Percentiles rank a stretch among this genome's conserved stretches.
Evolutionary conservation across 2,329 filamentous ascomycete genomes (phyloP).

Genomic region (Fusarium camptoceras): DNA sequence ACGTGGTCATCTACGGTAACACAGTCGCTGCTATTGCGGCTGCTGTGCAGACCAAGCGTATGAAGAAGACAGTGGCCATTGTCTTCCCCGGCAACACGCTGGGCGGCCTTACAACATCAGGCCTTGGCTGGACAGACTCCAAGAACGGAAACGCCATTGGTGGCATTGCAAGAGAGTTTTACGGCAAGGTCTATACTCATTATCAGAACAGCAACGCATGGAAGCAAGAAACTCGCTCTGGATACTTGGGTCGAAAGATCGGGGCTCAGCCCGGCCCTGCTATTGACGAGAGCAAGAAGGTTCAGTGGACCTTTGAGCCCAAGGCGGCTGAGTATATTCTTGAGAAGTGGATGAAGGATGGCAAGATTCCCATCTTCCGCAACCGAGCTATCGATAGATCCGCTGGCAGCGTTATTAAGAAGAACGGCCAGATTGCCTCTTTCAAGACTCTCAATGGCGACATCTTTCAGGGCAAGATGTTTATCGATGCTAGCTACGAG

Average conservation of each 20-base stretch:
- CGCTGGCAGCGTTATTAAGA: conserved; percentile 18
- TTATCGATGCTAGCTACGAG: conserved; percentile 39
- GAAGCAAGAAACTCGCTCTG: conserved; percentile 29
- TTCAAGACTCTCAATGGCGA: conserved; percentile 27
- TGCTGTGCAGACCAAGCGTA: conserved; percentile 32
- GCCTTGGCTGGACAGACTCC: conserved; percentile 39
- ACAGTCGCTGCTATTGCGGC: conserved; percentile 39
- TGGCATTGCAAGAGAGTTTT: conserved; percentile 39
- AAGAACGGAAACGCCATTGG: conserved; percentile 38
- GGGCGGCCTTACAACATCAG: conserved; percentile 36
- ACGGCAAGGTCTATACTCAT: conserved; percentile 25
- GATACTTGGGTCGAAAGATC: conserved; percentile 30
- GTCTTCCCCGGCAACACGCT: conserved; percentile 33
- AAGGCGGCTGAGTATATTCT: conserved; percentile 34
- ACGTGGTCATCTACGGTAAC: conserved; percentile 42
- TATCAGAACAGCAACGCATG: conserved; percentile 25
- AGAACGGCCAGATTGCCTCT: conserved; percentile 26
- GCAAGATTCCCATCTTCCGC: conserved; percentile 31
- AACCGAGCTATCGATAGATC: conserved; percentile 32
- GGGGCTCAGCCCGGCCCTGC: conserved; percentile 36
- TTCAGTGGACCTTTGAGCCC: conserved; percentile 42
- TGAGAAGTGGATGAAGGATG: conserved; percentile 39
- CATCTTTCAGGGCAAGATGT: conserved; percentile 35
- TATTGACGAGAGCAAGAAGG: conserved; percentile 29
- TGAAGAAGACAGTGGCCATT: conserved; percentile 39